Evolutionary conservation across 139 green algal genomes (phyloP).

Genomic region (Parachlorella kessleri): DNA sequence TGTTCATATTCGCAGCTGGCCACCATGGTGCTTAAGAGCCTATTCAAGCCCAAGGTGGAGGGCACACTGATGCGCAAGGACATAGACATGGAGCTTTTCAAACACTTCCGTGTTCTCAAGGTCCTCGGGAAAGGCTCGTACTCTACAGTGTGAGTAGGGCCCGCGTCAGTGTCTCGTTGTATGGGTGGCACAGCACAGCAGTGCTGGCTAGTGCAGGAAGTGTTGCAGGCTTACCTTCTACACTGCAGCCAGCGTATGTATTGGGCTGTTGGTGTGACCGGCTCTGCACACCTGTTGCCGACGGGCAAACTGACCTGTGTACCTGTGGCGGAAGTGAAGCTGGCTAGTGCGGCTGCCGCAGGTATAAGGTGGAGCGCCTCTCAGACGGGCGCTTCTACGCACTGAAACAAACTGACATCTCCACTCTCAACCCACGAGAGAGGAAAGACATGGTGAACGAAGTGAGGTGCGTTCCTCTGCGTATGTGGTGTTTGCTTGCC

Average conservation of each 20-base stretch:
- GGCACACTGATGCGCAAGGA: background rate
- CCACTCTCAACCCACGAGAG: constrained; percentile 67
- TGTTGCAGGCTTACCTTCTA: too few relatives aligned
- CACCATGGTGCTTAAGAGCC: background rate
- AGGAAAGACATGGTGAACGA: constrained; percentile 76
- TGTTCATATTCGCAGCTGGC: background rate
- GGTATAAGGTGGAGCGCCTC: constrained; percentile 6
- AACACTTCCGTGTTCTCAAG: background rate
- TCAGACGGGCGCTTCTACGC: constrained; percentile 1
- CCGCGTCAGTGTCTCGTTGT: too few relatives aligned
- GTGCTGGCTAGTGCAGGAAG: too few relatives aligned
- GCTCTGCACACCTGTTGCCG: too few relatives aligned
- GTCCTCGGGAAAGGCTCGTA: background rate
- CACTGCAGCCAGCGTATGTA: too few relatives aligned
- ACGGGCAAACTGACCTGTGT: too few relatives aligned
- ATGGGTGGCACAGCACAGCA: too few relatives aligned
- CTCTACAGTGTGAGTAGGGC: background rate
- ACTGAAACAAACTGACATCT: constrained; percentile 52
- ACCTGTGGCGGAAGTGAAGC: too few relatives aligned
- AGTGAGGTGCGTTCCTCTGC: constrained; percentile 42
- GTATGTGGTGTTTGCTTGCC: background rate
- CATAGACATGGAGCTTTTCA: background rate
- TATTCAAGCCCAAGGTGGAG: background rate
- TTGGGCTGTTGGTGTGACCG: too few relatives aligned
- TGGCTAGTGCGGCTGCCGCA: too few relatives aligned